Evolutionary conservation across 2,329 filamentous ascomycete species (phyloP).

Genomic region (Periconia sp.): DNA sequence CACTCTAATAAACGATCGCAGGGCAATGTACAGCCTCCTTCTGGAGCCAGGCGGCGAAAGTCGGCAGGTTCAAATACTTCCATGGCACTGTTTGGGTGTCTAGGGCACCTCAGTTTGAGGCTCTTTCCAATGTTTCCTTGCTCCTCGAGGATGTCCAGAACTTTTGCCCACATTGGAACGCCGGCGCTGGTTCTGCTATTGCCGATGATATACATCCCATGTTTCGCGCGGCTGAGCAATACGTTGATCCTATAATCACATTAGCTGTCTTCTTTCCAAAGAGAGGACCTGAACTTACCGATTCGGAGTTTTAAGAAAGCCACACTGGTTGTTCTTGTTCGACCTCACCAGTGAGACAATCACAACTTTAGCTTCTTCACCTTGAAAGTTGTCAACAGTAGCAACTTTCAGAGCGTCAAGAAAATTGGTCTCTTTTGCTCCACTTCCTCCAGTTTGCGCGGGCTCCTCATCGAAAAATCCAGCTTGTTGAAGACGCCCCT

Average conservation of each 20-base stretch:
- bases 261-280: not conserved
- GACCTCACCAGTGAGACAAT: slow-evolving; percentile 71
- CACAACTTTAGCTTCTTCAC: slow-evolving; percentile 72
- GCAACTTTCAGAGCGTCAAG: slow-evolving; percentile 48
- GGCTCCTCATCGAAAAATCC: slow-evolving; percentile 14
- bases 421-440: slow-evolving; percentile 21
- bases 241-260: slow-evolving; percentile 59
- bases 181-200: slow-evolving; percentile 60
- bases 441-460: not conserved
- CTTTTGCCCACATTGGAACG: slow-evolving; percentile 65
- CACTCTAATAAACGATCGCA: slow-evolving; percentile 29
- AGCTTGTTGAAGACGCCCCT: slow-evolving; percentile 51
- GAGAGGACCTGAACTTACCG: slow-evolving; percentile 38
- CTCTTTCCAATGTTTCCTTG: slow-evolving; percentile 16
- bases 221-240: slow-evolving; percentile 64
- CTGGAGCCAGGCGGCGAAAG: slow-evolving; percentile 28
- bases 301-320: slow-evolving; percentile 68
- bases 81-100: slow-evolving; percentile 27
- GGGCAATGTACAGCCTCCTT: slow-evolving; percentile 31
- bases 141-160: slow-evolving; percentile 55
- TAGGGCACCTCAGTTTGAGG: slow-evolving; percentile 28
- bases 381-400: slow-evolving; percentile 76
- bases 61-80: slow-evolving; percentile 28
- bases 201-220: slow-evolving; percentile 73
- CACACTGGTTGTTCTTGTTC: slow-evolving; percentile 60